phyloP scores from a whole-genome alignment of 192 early-diverging fungal species.

The Coemansia interrupta region DNA sequence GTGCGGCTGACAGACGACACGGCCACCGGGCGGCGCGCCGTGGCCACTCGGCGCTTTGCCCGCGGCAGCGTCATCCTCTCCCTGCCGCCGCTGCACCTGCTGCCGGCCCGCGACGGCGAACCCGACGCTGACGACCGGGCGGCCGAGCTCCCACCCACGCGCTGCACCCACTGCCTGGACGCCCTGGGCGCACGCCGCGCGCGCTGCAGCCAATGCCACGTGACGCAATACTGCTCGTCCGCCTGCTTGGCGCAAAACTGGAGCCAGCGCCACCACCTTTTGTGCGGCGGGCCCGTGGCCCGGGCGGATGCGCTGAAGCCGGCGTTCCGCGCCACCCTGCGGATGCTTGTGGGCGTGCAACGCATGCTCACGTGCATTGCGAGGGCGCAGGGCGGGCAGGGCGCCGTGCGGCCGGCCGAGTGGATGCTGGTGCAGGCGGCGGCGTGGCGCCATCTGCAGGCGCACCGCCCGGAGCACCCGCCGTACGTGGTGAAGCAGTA shows the following conservation, averaged over 20 bases:
- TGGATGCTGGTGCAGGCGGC: conserved; percentile 30
- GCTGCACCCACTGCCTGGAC: conserved; percentile 31
- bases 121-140: not conserved
- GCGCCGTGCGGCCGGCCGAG: no score
- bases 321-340: conserved; percentile 20
- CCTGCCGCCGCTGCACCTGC: conserved; percentile 23
- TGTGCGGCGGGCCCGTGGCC: conserved; percentile 12
- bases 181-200: conserved; percentile 22
- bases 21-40: conserved; percentile 19
- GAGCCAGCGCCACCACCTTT: conserved; percentile 27
- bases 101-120: conserved; percentile 21
- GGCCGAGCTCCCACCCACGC: not conserved
- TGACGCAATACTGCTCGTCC: conserved; percentile 27
- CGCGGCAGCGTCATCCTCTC: conserved; percentile 24
- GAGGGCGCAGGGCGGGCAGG: not conserved
- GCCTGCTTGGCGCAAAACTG: conserved; percentile 33
- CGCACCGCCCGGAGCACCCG: conserved; percentile 29
- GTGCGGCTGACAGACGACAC: conserved; percentile 19
- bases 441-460: conserved; percentile 32
- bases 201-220: conserved; percentile 43
- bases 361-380: no score
- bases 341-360: conserved; percentile 29
- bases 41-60: conserved; percentile 13
- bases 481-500: conserved; percentile 33
- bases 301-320: conserved; percentile 14